phyloP scores from a whole-genome alignment of 1,139 yeast genomes.

The Taphrina betulina region DNA sequence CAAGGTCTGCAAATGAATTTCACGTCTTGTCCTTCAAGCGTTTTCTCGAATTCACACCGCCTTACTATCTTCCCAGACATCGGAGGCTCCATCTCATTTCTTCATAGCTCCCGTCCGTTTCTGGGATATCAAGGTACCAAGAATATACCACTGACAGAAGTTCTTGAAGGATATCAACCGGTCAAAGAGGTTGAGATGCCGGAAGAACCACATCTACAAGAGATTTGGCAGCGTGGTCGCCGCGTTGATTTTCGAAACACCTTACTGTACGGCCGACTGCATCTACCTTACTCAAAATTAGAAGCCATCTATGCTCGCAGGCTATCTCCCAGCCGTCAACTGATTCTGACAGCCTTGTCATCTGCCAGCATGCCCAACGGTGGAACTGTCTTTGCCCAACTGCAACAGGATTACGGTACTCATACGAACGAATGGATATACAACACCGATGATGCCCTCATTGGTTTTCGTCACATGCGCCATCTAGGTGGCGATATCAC shows the following conservation, averaged over 20 bases:
- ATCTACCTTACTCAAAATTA: slow-evolving; percentile 79
- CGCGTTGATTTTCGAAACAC: slow-evolving; percentile 45
- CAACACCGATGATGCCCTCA: slow-evolving; percentile 84
- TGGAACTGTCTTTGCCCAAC: slow-evolving; percentile 60
- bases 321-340: slow-evolving; percentile 59
- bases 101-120: slow-evolving; percentile 67
- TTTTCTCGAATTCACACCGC: slow-evolving; percentile 73
- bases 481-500: slow-evolving; percentile 52
- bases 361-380: slow-evolving; percentile 61
- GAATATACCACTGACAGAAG: slow-evolving; percentile 48
- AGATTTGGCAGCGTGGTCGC: slow-evolving; percentile 44
- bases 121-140: slow-evolving; percentile 52
- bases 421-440: slow-evolving; percentile 74
- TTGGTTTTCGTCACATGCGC: slow-evolving; percentile 78
- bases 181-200: slow-evolving; percentile 44
- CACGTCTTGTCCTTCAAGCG: slow-evolving; percentile 68
- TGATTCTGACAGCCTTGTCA: slow-evolving; percentile 71
- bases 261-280: slow-evolving; percentile 76
- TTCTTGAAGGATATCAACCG: slow-evolving; percentile 42
- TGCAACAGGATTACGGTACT: slow-evolving; percentile 66
- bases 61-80: slow-evolving; percentile 66
- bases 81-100: slow-evolving; percentile 79
- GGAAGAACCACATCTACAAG: slow-evolving; percentile 39
- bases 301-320: slow-evolving; percentile 85
- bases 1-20: slow-evolving; percentile 64